Conservation (phyloP, 371 early-diverging fungal genomes). For the Apophysomyces ossiformis region DNA sequence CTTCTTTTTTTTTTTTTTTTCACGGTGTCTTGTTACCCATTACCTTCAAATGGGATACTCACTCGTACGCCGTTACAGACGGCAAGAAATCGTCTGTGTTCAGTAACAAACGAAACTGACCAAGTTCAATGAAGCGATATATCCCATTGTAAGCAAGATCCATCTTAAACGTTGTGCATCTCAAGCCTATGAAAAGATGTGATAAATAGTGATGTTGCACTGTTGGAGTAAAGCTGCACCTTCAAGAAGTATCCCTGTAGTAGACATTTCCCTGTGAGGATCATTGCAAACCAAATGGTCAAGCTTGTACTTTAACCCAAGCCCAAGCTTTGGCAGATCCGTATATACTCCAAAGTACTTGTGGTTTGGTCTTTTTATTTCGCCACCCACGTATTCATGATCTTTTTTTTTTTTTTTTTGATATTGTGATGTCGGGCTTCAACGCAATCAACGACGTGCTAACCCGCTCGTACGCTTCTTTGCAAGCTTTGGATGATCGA, state of each 20-base stretch:
- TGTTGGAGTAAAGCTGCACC: neutral
- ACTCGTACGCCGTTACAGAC: neutral
- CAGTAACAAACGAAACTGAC: neutral
- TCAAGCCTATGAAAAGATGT: conserved; percentile 7
- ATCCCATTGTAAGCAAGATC: conserved; percentile 11
- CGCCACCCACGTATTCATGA: no score
- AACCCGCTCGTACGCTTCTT: no score
- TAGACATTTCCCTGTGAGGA: conserved; percentile 2
- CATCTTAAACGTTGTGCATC: conserved; percentile 13
- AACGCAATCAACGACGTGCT: no score
- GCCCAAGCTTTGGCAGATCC: conserved; percentile 11
- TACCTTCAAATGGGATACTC: neutral
- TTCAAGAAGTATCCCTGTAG: conserved; percentile 6
- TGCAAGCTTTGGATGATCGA: no score
- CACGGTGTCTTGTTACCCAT: neutral
- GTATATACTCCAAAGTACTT: no score
- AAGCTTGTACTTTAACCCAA: conserved; percentile 7
- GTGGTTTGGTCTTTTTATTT: no score
- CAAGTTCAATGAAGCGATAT: conserved; percentile 3
- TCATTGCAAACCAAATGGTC: conserved; percentile 5
- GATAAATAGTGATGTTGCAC: neutral
- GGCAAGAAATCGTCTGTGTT: neutral
- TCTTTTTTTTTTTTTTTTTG: no score
- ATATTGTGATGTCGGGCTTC: no score
- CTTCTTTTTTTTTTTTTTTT: neutral